A percentile compares a stretch with the other conserved stretches of the same genome.
Evolutionary conservation across 495 filamentous ascomycete genomes (phyloP).

Genomic region (Daldinia caldariorum): DNA sequence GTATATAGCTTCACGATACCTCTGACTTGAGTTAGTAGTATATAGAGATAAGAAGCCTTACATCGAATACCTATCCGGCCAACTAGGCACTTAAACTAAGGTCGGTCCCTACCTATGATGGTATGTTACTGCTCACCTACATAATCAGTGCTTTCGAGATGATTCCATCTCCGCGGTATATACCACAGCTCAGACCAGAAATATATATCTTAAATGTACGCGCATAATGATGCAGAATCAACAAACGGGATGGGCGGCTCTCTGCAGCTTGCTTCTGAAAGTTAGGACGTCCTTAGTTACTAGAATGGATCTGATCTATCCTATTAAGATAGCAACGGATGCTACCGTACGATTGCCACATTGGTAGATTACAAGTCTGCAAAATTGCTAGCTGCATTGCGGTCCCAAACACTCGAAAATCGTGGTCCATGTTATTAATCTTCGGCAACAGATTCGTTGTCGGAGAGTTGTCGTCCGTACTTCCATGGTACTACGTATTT

Average conservation of each 20-base stretch:
- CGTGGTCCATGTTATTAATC: neutral
- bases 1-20: too few relatives aligned
- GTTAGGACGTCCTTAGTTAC: neutral
- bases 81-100: too few relatives aligned
- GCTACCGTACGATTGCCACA: neutral
- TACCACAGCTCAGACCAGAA: neutral
- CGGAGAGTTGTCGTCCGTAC: too few relatives aligned
- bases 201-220: neutral
- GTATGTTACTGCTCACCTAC: neutral
- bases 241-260: neutral
- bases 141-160: neutral
- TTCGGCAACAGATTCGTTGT: neutral
- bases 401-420: neutral
- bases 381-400: constrained; percentile 10
- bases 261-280: neutral
- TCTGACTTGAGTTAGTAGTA: too few relatives aligned
- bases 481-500: neutral
- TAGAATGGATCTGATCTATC: neutral
- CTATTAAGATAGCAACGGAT: neutral
- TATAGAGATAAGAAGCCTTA: too few relatives aligned
- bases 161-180: neutral
- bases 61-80: too few relatives aligned
- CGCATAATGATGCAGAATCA: neutral
- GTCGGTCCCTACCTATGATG: too few relatives aligned
- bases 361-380: constrained; percentile 9